phyloP scores from a whole-genome alignment of 768 basidiomycete species.

The Mycena galericulata region DNA sequence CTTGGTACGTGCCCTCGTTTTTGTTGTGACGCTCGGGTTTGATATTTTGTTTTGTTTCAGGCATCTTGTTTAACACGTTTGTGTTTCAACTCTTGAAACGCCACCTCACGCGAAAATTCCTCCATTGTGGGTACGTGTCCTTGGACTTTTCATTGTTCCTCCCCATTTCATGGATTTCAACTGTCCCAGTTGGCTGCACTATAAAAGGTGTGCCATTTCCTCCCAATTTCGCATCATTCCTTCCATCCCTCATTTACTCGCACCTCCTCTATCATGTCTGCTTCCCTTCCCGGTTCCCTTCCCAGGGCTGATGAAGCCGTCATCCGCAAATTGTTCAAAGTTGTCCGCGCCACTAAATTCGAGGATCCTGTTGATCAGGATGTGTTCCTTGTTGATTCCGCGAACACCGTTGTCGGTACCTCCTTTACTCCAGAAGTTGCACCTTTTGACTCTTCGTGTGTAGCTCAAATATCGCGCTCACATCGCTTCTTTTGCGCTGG shows the following conservation, averaged over 20 bases:
- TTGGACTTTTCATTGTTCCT: background rate
- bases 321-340: background rate
- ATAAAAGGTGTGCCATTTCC: background rate
- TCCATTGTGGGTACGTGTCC: slow-evolving; percentile 6
- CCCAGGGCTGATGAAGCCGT: background rate
- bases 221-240: background rate
- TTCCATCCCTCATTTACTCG: background rate
- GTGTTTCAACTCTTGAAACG: background rate
- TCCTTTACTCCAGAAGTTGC: background rate
- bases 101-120: background rate
- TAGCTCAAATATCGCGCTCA: slow-evolving; percentile 1
- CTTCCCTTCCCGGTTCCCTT: background rate
- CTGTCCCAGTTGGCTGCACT: background rate
- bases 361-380: slow-evolving; percentile 25
- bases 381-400: slow-evolving; percentile 4
- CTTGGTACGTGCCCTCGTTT: background rate
- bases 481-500: background rate
- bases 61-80: background rate
- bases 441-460: background rate
- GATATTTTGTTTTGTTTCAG: background rate
- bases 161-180: background rate
- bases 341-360: background rate
- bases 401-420: background rate
- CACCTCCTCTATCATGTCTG: background rate
- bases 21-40: background rate